Evolutionary conservation across 2,329 filamentous ascomycete genomes (phyloP), one percentile per base, ranked within the genome.

Genomic region (Xylaria sp.): DNA sequence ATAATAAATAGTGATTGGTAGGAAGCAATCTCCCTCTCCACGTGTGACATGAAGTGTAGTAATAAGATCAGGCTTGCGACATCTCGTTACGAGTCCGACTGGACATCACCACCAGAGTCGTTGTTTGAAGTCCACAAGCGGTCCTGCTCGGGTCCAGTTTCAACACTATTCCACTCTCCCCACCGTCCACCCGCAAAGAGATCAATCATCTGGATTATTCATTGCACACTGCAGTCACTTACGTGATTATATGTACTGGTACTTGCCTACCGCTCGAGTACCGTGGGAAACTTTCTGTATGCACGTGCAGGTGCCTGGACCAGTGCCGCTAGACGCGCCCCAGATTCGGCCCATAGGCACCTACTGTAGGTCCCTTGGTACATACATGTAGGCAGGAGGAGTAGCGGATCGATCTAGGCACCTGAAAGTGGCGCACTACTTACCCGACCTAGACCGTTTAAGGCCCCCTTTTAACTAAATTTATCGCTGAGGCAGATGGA

Each of bases 61-160:
- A 50, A 23, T 23, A 13, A 2, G 20, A 25, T 50, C 20, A 32
- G 1, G 28, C 28, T 55, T 55, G 12, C 46, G 20, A 62, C 46
- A 61, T 39, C 20, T 61, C 7, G 39, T 46, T 58, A 37, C 51
- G 51, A 32, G 23, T 32, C 52, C 56, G 41, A 41, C 20, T 60
- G 60, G 50, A 54, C 44, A 48, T 41, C 28, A 37, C 13, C 28
- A 32, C 34, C 4, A 46, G 52, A 62, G 51, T 44, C 46, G 63
- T 59, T 69, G 63, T 66, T 69, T 69, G 63, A 61, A 56, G 52
- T 39, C 67, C 46, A 25, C 62, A 62, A 65, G 66, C 66, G 50
- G 63, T 51, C 32, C 12, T 58, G 56, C 51, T 48, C 13, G 23
- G 46, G 25, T 18, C 46, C 37, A 57, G 61, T 50, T 50, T 41